Conservation (phyloP, 306 rosid species). For the Lathyrus sativus region DNA sequence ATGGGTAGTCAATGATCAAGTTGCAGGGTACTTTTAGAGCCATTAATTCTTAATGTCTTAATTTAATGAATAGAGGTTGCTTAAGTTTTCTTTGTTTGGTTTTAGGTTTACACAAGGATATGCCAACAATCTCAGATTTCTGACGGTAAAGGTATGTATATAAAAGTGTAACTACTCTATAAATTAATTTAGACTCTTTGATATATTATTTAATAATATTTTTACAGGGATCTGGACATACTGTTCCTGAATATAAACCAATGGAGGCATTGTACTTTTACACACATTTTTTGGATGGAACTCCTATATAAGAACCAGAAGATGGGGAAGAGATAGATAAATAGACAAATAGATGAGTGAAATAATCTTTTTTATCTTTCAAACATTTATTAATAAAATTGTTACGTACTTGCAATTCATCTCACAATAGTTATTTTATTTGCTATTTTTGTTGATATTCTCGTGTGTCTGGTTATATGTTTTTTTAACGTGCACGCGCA, state of each 20-base stretch:
- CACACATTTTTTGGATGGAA: slow-evolving; percentile 56
- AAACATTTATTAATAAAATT: too few relatives aligned
- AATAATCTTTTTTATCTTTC: too few relatives aligned
- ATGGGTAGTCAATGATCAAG: slow-evolving; percentile 57
- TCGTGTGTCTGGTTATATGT: too few relatives aligned
- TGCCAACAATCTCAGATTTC: slow-evolving; percentile 58
- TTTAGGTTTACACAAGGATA: slow-evolving; percentile 68
- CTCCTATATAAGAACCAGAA: slow-evolving; percentile 36
- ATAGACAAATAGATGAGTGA: not conserved
- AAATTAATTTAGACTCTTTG: not conserved
- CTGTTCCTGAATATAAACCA: slow-evolving; percentile 86
- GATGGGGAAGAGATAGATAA: not conserved
- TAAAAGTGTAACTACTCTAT: not conserved
- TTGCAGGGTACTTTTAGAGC: slow-evolving; percentile 52
- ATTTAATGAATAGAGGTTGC: not conserved
- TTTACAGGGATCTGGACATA: slow-evolving; percentile 79
- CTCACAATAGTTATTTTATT: too few relatives aligned
- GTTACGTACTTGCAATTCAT: too few relatives aligned
- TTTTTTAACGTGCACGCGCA: too few relatives aligned
- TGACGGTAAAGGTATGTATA: slow-evolving; percentile 62
- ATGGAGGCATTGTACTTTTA: slow-evolving; percentile 62
- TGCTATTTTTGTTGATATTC: too few relatives aligned
- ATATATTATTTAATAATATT: slow-evolving; percentile 27
- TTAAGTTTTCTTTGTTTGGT: not conserved
- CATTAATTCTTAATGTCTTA: too few relatives aligned